These are phyloP conservation scores for Trametes hirsuta DNA, from an alignment of 1,284 basidiomycete species.

Conservation along the genomic window DNA sequence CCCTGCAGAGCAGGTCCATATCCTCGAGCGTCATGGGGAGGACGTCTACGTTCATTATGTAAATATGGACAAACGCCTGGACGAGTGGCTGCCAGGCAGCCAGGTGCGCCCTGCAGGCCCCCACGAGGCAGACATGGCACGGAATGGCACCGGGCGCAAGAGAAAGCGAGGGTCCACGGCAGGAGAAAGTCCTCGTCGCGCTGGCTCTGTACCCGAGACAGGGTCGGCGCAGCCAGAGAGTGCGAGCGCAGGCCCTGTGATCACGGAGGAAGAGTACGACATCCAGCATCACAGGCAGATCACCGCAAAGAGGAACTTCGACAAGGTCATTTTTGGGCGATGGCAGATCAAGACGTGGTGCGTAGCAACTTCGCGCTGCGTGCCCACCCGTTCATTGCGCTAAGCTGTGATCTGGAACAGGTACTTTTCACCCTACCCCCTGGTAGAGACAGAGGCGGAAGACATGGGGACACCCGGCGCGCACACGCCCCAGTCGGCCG, in stretches of 20 bases:
- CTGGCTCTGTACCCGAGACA: conserved; percentile 16
- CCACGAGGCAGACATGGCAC: conserved; percentile 24
- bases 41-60: conserved; percentile 72
- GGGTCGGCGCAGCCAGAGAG: conserved; percentile 17
- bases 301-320: conserved; percentile 75
- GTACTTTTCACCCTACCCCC: conserved; percentile 90
- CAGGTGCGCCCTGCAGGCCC: conserved; percentile 36
- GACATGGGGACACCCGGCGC: conserved; percentile 40
- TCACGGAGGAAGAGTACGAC: conserved; percentile 73
- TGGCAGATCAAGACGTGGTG: conserved; percentile 84
- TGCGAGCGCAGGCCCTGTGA: conserved; percentile 24
- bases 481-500: conserved; percentile 34
- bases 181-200: conserved; percentile 13
- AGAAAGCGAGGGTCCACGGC: conserved; percentile 31
- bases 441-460: conserved; percentile 64
- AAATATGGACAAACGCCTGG: conserved; percentile 72
- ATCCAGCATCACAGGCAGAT: conserved; percentile 67
- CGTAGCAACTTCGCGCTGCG: conserved; percentile 31
- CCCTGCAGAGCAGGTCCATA: conserved; percentile 47
- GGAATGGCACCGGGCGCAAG: conserved; percentile 33
- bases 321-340: conserved; percentile 73
- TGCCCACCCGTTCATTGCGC: neutral
- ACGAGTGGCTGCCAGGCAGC: conserved; percentile 69
- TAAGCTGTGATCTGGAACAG: conserved; percentile 41
- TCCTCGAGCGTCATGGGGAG: conserved; percentile 51